Conservation (phyloP, 345 rosid genomes). For the Sonneratia caseolaris region DNA sequence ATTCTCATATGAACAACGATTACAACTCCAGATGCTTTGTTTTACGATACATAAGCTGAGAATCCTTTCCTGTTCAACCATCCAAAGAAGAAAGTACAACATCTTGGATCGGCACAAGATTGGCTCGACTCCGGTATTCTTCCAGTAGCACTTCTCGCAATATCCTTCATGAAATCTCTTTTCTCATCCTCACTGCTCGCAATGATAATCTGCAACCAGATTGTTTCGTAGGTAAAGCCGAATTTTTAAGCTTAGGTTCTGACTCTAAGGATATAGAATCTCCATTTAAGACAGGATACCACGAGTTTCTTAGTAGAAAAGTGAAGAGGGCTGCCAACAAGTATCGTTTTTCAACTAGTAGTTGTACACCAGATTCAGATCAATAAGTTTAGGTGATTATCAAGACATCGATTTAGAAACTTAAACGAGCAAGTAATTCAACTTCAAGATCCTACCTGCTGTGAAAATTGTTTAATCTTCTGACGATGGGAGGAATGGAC, state of each 20-base stretch:
- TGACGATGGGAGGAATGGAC: no score
- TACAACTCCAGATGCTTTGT: neutral
- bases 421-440: no score
- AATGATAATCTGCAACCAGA: conserved; percentile 49
- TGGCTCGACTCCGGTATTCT: conserved; percentile 68
- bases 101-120: conserved; percentile 51
- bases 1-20: neutral
- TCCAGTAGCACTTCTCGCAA: conserved; percentile 60
- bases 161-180: conserved; percentile 26
- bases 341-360: neutral
- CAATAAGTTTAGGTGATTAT: neutral
- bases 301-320: neutral
- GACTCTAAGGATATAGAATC: neutral
- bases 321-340: neutral
- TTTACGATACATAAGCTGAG: neutral
- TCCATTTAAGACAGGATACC: neutral
- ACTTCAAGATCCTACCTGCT: no score
- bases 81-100: conserved; percentile 17
- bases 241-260: no score
- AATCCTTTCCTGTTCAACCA: neutral
- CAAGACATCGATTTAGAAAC: neutral
- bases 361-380: no score
- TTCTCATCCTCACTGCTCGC: conserved; percentile 47
- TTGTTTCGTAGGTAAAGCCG: neutral
- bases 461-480: no score